phyloP scores from a whole-genome alignment of 257 asterid genomes.

The Echium plantagineum region DNA sequence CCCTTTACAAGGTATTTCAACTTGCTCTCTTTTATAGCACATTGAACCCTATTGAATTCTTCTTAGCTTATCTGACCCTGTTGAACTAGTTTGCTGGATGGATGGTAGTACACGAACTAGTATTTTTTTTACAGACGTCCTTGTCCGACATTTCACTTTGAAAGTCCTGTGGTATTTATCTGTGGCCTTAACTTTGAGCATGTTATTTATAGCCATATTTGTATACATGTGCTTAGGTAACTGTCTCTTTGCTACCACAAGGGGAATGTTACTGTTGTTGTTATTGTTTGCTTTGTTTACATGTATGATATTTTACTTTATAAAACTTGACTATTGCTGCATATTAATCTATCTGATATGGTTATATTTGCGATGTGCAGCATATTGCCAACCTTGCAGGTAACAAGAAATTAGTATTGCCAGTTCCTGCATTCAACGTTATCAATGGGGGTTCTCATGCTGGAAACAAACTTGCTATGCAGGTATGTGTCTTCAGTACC shows the following conservation, averaged over 20 bases:
- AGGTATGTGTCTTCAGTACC: conserved; percentile 32
- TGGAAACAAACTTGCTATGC: conserved; percentile 99
- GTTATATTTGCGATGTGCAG: conserved; percentile 27
- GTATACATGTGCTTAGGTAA: too few relatives aligned
- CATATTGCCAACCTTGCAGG: conserved; percentile 97
- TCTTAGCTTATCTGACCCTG: not conserved
- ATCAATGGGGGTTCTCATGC: conserved; percentile 99
- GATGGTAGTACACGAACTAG: too few relatives aligned
- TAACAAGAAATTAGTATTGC: conserved; percentile 85
- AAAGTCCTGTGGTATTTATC: not conserved
- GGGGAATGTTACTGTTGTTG: too few relatives aligned
- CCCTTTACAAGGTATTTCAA: conserved; percentile 68
- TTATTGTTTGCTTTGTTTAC: too few relatives aligned
- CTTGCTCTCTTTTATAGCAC: not conserved
- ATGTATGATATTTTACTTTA: not conserved
- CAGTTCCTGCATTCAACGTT: conserved; percentile 98
- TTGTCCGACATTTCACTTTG: not conserved
- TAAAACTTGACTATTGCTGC: not conserved
- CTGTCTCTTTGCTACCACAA: too few relatives aligned
- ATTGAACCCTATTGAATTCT: not conserved
- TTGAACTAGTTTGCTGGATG: not conserved
- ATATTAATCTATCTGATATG: not conserved
- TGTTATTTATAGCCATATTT: too few relatives aligned
- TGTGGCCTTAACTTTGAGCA: not conserved
- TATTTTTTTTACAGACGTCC: not conserved